Base-by-base conservation (phyloP, 1,284 basidiomycete species). In the Pascua guehoae region DNA sequence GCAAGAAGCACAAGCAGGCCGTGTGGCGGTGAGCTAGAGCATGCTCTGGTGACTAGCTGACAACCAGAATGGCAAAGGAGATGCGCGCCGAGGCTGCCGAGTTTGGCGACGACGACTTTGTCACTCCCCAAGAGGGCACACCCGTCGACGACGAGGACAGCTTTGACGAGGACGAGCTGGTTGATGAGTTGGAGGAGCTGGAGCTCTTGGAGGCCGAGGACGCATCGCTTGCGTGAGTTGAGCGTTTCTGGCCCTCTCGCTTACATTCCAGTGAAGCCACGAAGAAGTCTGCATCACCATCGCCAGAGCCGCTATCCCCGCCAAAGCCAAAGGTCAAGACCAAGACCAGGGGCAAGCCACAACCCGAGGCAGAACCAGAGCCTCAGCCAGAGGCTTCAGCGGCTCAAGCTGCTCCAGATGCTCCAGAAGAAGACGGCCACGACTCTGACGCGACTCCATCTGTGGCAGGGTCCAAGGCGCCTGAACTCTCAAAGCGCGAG, bases 1-100 rank as follows among this genome's bases (percentile, higher is more conserved):
- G 93, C 76, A 90, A 89, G 76, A 98, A 95, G 75, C 96, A 99
- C 74, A 78, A 91, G 73, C 91, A 89, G 75, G 89, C 91, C 59
- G 85, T 95, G 15, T 89, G 89, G 70, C 80, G 78, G 80, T 81
- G 56, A 59, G 78, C 66, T 32, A 47, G 24, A 3, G 24, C 7
- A n/a, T 32, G 24, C 24, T 7, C 15, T 37, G 18, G 32, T 14
- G 8, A 16, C n/a, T 49, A 42, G 17, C 39, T 42, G 76, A 64
- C 72, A 95, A 54, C 84, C 82, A 89, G 71, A 86, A 71, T 83
- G 64, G 79, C 81, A 55, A 91, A 97, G 66, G 83, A 91, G 58
- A 84, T 86, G 64, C 64, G 53, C 11, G 51, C 56, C 14, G 58
- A 64, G 47, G 48, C 62, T n/a, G 55, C 38, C 4, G 61, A 58